Percentiles rank a stretch among this genome's conserved stretches.
These are phyloP conservation scores for Termitomyces sp. DNA, from an alignment of 768 basidiomycete species.

Conservation along the genomic window DNA sequence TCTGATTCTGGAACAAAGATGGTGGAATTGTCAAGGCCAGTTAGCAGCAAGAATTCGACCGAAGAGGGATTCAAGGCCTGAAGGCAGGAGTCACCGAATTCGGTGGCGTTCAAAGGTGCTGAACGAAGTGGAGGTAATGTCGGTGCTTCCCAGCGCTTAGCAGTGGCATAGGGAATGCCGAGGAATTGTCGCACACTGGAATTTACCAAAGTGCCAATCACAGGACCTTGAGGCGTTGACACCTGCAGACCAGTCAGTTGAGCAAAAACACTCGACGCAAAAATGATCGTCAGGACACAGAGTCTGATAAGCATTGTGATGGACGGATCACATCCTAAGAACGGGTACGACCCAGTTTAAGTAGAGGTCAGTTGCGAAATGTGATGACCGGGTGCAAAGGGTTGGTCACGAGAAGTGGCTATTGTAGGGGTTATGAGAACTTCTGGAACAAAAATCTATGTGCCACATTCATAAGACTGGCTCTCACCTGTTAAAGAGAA, in stretches of 20 bases:
- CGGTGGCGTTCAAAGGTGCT: constrained; percentile 23
- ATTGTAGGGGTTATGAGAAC: neutral
- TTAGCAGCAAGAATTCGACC: constrained; percentile 23
- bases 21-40: constrained; percentile 20
- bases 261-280: neutral
- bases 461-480: neutral
- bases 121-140: constrained; percentile 19
- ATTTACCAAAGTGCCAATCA: constrained; percentile 24
- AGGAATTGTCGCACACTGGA: constrained; percentile 33
- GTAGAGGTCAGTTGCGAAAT: neutral
- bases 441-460: neutral
- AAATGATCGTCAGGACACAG: neutral
- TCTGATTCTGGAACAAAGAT: constrained; percentile 31
- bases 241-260: constrained; percentile 21
- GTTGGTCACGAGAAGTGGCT: constrained; percentile 2
- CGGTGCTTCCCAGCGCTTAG: constrained; percentile 32
- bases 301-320: constrained; percentile 3
- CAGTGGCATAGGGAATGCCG: constrained; percentile 33
- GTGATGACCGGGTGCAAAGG: constrained; percentile 5
- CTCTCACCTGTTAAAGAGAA: neutral
- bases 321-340: constrained; percentile 16
- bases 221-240: constrained; percentile 29
- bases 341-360: neutral
- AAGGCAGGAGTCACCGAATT: constrained; percentile 29
- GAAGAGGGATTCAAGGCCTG: constrained; percentile 23